Base-by-base conservation (phyloP, 352 stramenopile species). In the Globisporangium canariense region DNA sequence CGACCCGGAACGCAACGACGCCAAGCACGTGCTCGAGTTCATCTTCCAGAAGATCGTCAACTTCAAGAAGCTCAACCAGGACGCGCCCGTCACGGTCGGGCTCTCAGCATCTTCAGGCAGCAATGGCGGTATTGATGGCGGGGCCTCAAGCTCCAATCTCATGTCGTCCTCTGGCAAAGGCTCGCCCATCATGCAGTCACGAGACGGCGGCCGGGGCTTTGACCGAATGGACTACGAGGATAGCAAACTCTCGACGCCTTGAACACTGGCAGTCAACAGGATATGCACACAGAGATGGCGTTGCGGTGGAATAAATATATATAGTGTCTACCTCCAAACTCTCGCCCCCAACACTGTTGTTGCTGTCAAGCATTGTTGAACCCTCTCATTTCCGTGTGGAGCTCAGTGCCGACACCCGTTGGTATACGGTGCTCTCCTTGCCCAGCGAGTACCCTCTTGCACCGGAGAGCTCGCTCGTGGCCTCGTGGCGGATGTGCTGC, bases 61-160 rank as follows among this genome's bases (percentile, higher is more conserved):
- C 60, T 98, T 97, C 76, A 98, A 98, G 77, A 98, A 93, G 57
- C 77, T 94, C 67, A 93, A 93, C 68, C 88, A 93, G 69, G 83
- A 93, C 41, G 67, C 69, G 2, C 67, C 78, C 1, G 36, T 64
- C 22, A 25, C 52, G 1, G 18, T 60, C 9, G 51, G 60, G 13
- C 41, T 30, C 18, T 28, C 25, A 1, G 25, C 25, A 28, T 10
- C 22, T 11, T 20, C 30, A 16, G 16, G 25, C n/a, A 54, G 18
- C 58, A 64, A n/a, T 14, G n/a, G n/a, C 40, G 4, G 60, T 68
- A 59, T n/a, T 70, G 8, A 64, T 67, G 6, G 70, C 54, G 16
- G 9, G 61, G 57, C 56, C 68, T 25, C 50, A 13, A 32, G 50
- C 50, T 28, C 41, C 22, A 57, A 22, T 62, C 64, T 60, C n/a